phyloP scores from a whole-genome alignment of 306 rosid species.

The Amphicarpaea edgeworthii region DNA sequence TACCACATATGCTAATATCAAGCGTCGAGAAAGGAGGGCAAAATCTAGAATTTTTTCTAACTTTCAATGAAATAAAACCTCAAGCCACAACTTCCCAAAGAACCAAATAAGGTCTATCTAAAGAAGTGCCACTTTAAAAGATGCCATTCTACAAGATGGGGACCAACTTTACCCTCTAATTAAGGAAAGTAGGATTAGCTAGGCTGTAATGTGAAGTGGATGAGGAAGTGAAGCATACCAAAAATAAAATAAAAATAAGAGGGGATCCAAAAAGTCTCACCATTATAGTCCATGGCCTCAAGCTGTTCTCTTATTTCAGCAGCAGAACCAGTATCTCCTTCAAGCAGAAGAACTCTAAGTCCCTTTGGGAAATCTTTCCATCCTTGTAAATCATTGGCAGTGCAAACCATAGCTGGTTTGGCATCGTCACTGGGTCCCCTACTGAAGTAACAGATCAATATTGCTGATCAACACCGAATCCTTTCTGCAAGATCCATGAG shows the following conservation, averaged over 20 bases:
- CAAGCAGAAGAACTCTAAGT: slow-evolving; percentile 91
- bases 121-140: slow-evolving; percentile 46
- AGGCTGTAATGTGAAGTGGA: slow-evolving; percentile 35
- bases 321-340: slow-evolving; percentile 75
- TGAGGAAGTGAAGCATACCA: slow-evolving; percentile 36
- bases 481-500: slow-evolving; percentile 62
- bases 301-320: slow-evolving; percentile 78
- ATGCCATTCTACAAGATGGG: slow-evolving; percentile 50
- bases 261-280: slow-evolving; percentile 52
- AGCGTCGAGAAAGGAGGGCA: slow-evolving; percentile 27
- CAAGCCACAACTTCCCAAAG: slow-evolving; percentile 45
- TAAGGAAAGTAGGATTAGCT: slow-evolving; percentile 41
- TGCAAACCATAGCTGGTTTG: slow-evolving; percentile 99
- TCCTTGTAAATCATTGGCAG: slow-evolving; percentile 85
- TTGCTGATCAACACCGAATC: slow-evolving; percentile 47
- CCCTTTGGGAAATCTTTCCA: slow-evolving; percentile 99
- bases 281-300: slow-evolving; percentile 87
- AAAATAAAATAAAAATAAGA: not conserved
- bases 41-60: slow-evolving; percentile 34
- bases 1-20: slow-evolving; percentile 37
- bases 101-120: slow-evolving; percentile 41
- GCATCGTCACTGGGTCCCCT: slow-evolving; percentile 83
- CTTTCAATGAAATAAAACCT: slow-evolving; percentile 42
- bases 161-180: slow-evolving; percentile 49
- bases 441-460: slow-evolving; percentile 44